These are phyloP conservation scores for Urochloa ruziziensis DNA, from an alignment of 176 grass and related monocot genomes.

Conservation along the genomic window DNA sequence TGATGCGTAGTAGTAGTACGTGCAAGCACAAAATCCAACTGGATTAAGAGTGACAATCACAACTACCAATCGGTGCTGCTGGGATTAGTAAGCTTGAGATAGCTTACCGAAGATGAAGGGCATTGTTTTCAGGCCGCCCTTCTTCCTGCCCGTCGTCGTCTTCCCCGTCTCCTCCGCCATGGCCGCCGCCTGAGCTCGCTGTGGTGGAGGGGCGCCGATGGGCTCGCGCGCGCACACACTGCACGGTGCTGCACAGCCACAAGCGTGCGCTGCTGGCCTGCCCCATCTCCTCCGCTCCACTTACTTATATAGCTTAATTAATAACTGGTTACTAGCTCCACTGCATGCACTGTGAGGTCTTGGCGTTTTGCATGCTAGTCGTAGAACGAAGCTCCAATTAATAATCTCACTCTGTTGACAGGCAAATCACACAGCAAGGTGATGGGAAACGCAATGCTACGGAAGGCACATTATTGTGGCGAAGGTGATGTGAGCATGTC, in stretches of 20 bases:
- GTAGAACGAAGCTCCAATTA: not conserved
- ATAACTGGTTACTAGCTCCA: no score
- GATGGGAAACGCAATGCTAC: not conserved
- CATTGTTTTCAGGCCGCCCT: slow-evolving; percentile 81
- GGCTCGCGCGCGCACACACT: no score
- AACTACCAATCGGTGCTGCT: not conserved
- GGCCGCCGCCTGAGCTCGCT: not conserved
- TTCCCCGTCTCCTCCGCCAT: slow-evolving; percentile 22
- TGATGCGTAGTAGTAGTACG: no score
- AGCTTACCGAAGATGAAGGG: slow-evolving; percentile 80
- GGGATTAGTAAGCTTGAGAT: not conserved
- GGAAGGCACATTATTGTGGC: not conserved
- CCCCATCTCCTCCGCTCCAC: not conserved
- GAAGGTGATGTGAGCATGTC: slow-evolving; percentile 6
- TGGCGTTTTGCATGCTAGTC: not conserved
- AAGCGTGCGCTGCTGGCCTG: not conserved
- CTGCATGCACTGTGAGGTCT: not conserved
- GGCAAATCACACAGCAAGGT: not conserved
- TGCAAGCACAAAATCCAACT: no score
- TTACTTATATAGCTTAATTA: slow-evolving; percentile 42
- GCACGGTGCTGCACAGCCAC: not conserved
- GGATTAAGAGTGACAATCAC: not conserved
- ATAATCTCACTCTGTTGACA: not conserved
- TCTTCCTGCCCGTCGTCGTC: slow-evolving; percentile 19
- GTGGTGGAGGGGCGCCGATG: not conserved